Evolutionary conservation across 1,284 basidiomycete genomes (phyloP).

Genomic region (Ceratobasidium sp.): DNA sequence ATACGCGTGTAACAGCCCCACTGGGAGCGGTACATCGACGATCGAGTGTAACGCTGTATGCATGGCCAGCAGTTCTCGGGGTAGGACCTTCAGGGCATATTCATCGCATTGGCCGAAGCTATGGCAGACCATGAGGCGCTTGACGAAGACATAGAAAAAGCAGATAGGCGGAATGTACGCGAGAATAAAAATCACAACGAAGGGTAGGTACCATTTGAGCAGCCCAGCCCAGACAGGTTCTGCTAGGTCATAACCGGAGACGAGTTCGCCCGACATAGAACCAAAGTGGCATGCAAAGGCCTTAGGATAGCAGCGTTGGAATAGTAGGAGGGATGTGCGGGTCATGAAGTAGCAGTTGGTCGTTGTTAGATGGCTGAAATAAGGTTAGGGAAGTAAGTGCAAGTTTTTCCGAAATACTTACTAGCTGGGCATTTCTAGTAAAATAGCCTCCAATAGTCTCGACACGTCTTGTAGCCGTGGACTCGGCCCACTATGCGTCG

Average conservation of each 20-base stretch:
- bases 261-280: background rate
- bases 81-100: too few relatives aligned
- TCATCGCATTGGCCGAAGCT: too few relatives aligned
- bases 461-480: conserved; percentile 15
- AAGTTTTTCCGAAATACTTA: background rate
- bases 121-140: background rate
- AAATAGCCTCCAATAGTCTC: conserved; percentile 28
- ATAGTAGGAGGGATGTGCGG: conserved; percentile 11
- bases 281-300: conserved; percentile 26
- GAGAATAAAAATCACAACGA: background rate
- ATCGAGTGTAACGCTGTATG: conserved; percentile 26
- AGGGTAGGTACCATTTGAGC: conserved; percentile 30
- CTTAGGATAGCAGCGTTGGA: conserved; percentile 8
- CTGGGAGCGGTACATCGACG: conserved; percentile 17
- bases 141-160: background rate
- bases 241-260: background rate
- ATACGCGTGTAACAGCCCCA: conserved; percentile 21
- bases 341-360: conserved; percentile 41
- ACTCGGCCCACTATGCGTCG: too few relatives aligned
- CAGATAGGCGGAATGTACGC: background rate
- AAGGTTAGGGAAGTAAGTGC: background rate
- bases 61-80: too few relatives aligned
- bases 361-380: conserved; percentile 20
- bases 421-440: conserved; percentile 37
- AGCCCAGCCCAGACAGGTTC: conserved; percentile 39